These are phyloP conservation scores for Cladosporium sphaerospermum DNA, from an alignment of 2,329 filamentous ascomycete species.

Conservation along the genomic window DNA sequence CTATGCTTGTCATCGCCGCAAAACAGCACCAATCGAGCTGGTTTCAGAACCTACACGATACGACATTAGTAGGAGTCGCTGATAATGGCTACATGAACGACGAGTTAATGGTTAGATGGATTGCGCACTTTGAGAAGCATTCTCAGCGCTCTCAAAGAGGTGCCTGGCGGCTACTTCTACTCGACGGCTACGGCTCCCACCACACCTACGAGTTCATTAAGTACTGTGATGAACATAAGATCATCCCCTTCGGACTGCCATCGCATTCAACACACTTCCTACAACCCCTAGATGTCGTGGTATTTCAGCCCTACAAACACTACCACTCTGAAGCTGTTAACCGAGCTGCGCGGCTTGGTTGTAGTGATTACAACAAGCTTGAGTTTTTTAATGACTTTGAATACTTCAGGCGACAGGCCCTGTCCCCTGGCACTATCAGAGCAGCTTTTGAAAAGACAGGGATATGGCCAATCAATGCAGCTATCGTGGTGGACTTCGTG, in stretches of 20 bases:
- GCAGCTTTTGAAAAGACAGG: conserved; percentile 14
- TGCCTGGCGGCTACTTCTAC: conserved; percentile 4
- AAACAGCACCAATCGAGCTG: not conserved
- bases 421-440: conserved; percentile 8
- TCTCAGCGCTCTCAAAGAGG: not conserved
- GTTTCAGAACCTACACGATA: conserved; percentile 6
- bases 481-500: conserved; percentile 3
- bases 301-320: conserved; percentile 19
- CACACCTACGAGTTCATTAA: conserved; percentile 12
- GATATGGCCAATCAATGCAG: not conserved
- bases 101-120: conserved; percentile 8
- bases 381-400: not conserved
- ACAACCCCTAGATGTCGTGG: conserved; percentile 13
- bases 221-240: conserved; percentile 1
- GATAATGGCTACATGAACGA: conserved; percentile 13
- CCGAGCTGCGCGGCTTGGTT: conserved; percentile 11
- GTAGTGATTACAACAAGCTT: conserved; percentile 14
- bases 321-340: conserved; percentile 16
- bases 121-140: conserved; percentile 12
- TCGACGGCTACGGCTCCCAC: conserved; percentile 11
- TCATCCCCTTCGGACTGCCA: conserved; percentile 11
- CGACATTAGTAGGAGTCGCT: not conserved
- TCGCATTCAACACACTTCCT: conserved; percentile 12
- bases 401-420: conserved; percentile 1
- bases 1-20: not conserved